Evolutionary conservation across 331 rosid species (phyloP), one percentile per base, ranked within the genome.

Genomic region (Malus hybrid): DNA sequence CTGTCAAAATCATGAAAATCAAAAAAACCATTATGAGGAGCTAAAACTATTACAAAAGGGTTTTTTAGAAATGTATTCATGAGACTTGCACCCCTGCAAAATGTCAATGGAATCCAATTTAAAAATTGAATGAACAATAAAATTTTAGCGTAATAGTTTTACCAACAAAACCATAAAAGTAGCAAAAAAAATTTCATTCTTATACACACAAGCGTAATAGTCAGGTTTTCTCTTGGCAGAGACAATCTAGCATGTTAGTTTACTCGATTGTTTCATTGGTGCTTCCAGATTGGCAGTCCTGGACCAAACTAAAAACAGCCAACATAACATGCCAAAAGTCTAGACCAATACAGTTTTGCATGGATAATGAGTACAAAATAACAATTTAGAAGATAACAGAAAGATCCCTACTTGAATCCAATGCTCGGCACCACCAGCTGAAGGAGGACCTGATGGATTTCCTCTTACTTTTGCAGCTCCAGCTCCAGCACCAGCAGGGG

Each of bases 361-460:
- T 0, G 33, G 28, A 59, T 10, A 59, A 14, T 0, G 14, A 68
- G 32, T 12, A 42, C 10, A 22, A 5, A 73, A 50, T 33, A 27
- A 12, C 33, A 71, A 68, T 15, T 28, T 19, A 13, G 32, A 63
- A 77, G 54, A 16, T 3, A 69, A 77, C 54, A 20, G 39, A 46
- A 54, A 34, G 77, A 46, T 52, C n/a, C 85, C 34, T 83, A 90
- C 96, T 76, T 86, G 97, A 76, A 90, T 64, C 98, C 98, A 94
- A 74, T 82, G 96, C 67, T 91, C 96, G 65, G 46, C 46, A 39
- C 90, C 73, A 22, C 75, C 84, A 71, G 80, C 77, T 15, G 88
- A 85, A 0, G 96, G 65, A 48, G 86, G 83, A 18, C 82, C 95
- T 16, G 94, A 77, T 18, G 80, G 88, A 63, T 79, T 89, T 31